Percentiles rank a stretch among this genome's conserved stretches.
Evolutionary conservation across 495 filamentous ascomycete species (phyloP).

Genomic region (Friedmanniomyces simplex): DNA sequence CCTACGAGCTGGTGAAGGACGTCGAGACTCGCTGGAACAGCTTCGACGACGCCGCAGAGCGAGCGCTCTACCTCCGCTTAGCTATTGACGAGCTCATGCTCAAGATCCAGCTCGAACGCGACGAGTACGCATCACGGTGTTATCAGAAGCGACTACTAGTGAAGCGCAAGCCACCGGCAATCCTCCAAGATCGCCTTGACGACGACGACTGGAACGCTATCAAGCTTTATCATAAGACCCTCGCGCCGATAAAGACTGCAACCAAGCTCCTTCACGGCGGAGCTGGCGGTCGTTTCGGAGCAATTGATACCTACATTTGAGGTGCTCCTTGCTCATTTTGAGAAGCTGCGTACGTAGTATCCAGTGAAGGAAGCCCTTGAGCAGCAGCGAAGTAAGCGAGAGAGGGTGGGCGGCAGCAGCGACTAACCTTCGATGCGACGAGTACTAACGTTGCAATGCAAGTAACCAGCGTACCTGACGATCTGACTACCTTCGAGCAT

Average conservation of each 20-base stretch:
- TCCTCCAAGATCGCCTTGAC: constrained; percentile 1
- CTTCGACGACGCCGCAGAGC: no score
- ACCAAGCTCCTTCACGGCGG: constrained; percentile 10
- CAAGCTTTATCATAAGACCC: constrained; percentile 1
- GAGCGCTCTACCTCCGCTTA: constrained; percentile 8
- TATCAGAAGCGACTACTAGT: not conserved
- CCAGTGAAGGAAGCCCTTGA: not conserved
- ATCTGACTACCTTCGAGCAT: not conserved
- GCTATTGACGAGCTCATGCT: constrained; percentile 7
- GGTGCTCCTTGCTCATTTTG: not conserved
- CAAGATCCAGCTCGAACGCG: not conserved
- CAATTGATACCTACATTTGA: not conserved
- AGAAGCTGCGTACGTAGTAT: not conserved
- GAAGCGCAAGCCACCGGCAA: constrained; percentile 1
- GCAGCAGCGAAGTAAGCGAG: not conserved
- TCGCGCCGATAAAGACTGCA: constrained; percentile 4
- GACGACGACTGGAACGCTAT: constrained; percentile 9
- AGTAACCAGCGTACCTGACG: not conserved
- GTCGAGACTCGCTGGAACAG: constrained; percentile 5
- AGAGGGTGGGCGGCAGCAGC: not conserved
- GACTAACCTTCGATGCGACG: not conserved
- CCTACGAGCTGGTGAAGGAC: constrained; percentile 8
- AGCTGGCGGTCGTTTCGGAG: constrained; percentile 1
- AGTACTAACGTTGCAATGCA: not conserved
- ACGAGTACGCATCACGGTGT: not conserved